Base-by-base conservation (phyloP, 768 basidiomycete genomes). In the Amanita rubescens region DNA sequence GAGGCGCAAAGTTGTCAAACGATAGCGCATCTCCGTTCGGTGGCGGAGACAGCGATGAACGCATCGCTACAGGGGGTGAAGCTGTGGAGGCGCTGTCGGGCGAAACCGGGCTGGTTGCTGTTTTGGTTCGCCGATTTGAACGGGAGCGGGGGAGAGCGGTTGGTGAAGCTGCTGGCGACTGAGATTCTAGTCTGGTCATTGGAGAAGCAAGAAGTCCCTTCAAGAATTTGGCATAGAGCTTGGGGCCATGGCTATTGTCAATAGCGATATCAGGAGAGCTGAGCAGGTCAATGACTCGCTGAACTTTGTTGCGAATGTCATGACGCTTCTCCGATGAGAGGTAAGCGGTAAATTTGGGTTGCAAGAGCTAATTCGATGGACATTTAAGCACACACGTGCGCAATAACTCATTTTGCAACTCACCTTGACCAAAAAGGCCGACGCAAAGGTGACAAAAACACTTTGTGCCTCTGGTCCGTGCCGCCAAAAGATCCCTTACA, bases 401-500 rank as follows among this genome's bases (percentile, higher is more conserved):
- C 43, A n/a, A n/a, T 38, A 20, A 14, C 17, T 27, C 49, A 51
- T 25, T 5, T 22, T 25, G 27, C 38, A 27, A 12, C 68, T 46
- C 62, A 84, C 86, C 75, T 92, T 91, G 58, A 93, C 77, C 14
- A 93, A 72, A 72, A 92, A 92, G 2, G 89, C 84, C 8, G 84
- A 81, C 9, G 90, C 89, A 57, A 90, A 91, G 0, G 84, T 87
- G 22, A 83, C 76, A 59, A 91, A 89, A 9, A 91, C 82, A 55
- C 81, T 84, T 58, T 90, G 84, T 0, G 85, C 82, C 62, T 90
- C 88, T 2, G 89, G 87, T 0, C 87, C 89, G 62, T 87, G 85
- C 3, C 83, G 77, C 49, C 85, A 75, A 56, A 77, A 83, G 24
- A 73, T 68, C 45, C 72, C 81, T 82, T 45, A 5, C 10, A 65